These are phyloP conservation scores for Brassica cretica DNA, from an alignment of 345 rosid species.

Conservation along the genomic window DNA sequence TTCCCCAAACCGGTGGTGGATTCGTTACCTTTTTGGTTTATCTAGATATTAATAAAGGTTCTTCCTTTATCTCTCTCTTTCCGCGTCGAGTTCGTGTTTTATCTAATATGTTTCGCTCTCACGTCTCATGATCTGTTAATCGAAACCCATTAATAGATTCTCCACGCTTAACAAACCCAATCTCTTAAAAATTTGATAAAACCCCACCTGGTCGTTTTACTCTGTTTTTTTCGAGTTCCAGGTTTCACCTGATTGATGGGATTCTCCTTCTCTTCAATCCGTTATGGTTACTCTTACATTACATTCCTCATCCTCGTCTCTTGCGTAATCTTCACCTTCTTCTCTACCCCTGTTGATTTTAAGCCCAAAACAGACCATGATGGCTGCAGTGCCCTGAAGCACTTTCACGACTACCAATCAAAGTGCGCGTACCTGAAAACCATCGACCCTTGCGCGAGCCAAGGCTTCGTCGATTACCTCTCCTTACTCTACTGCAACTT, in stretches of 20 bases:
- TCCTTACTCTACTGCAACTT: conserved; percentile 71
- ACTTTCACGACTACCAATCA: conserved; percentile 46
- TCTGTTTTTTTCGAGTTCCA: conserved; percentile 15
- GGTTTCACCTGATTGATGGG: conserved; percentile 38
- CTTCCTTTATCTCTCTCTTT: conserved; percentile 6
- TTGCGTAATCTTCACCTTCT: conserved; percentile 35
- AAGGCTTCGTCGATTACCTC: conserved; percentile 86
- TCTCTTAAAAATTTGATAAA: background rate
- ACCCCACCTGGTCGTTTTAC: background rate
- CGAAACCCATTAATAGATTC: conserved; percentile 19
- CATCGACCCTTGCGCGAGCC: conserved; percentile 55
- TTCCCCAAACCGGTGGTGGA: background rate
- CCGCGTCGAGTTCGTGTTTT: conserved; percentile 42
- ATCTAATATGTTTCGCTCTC: conserved; percentile 10
- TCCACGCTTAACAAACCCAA: conserved; percentile 9
- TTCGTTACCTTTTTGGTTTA: conserved; percentile 8
- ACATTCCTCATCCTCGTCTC: conserved; percentile 46
- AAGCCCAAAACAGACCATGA: conserved; percentile 30
- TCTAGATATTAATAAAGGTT: conserved; percentile 25
- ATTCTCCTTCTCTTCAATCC: conserved; percentile 26
- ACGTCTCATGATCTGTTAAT: conserved; percentile 10
- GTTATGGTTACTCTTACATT: conserved; percentile 44
- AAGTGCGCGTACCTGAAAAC: conserved; percentile 68
- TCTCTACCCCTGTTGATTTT: conserved; percentile 27
- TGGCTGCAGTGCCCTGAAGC: conserved; percentile 35